Conservation (phyloP, 176 grass and related monocot species). For the Triticum monococcum region DNA sequence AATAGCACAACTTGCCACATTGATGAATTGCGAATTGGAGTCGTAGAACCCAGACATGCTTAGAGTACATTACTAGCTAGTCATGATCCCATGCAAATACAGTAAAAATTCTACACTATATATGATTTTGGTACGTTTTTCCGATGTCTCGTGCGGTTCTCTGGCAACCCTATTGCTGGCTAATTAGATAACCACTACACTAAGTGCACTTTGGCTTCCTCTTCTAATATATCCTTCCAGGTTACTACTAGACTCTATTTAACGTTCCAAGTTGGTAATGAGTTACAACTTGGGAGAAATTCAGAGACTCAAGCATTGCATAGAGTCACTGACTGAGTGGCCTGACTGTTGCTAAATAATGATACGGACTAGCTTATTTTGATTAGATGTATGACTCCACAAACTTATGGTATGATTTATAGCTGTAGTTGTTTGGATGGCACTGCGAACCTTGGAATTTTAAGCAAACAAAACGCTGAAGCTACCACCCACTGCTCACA, state of each 20-base stretch:
- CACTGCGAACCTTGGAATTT: background rate
- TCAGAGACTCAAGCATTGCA: background rate
- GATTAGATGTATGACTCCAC: background rate
- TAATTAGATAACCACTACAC: background rate
- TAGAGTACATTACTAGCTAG: background rate
- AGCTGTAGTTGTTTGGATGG: background rate
- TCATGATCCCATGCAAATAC: constrained; percentile 12
- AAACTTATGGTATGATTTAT: background rate
- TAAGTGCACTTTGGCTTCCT: background rate
- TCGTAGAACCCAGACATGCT: constrained; percentile 23
- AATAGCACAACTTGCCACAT: background rate
- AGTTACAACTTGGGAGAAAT: background rate
- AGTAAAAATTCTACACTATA: background rate
- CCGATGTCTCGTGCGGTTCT: background rate
- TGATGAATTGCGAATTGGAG: constrained; percentile 28
- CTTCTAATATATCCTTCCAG: background rate
- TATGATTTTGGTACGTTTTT: background rate
- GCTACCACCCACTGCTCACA: background rate
- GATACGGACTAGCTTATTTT: background rate
- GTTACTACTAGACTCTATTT: background rate
- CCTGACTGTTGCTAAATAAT: background rate
- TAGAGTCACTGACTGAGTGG: background rate
- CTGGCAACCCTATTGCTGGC: background rate
- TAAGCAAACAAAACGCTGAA: constrained; percentile 18
- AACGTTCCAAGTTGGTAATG: background rate